Conservation (phyloP, 2,329 filamentous ascomycete species). For the Paramyrothecium roridum region DNA sequence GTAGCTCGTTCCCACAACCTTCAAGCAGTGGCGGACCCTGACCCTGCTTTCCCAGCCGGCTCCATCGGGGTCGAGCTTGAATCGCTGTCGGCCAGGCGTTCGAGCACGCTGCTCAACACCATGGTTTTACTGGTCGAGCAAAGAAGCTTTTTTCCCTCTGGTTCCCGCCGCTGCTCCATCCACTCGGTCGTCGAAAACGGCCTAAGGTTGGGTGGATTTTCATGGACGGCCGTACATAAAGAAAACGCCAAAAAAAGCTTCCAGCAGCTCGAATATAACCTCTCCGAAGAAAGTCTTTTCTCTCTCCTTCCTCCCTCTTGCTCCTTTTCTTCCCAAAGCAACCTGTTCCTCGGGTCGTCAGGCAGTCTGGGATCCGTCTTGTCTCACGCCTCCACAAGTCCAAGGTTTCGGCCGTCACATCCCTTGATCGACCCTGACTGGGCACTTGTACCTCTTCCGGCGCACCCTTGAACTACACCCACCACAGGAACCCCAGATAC, state of each 20-base stretch:
- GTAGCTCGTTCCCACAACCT: slow-evolving; percentile 6
- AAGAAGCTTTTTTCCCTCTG: not conserved
- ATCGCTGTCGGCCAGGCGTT: slow-evolving; percentile 19
- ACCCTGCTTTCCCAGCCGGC: not conserved
- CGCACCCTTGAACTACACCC: not conserved
- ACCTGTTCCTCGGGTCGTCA: no score
- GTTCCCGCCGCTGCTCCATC: not conserved
- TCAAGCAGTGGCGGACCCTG: slow-evolving; percentile 1
- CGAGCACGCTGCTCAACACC: slow-evolving; percentile 19
- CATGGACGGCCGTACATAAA: not conserved
- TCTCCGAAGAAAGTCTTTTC: no score
- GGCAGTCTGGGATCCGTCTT: no score
- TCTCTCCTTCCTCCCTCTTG: no score
- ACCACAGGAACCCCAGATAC: not conserved
- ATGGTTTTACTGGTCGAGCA: slow-evolving; percentile 15
- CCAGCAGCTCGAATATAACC: no score
- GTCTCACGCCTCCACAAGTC: not conserved
- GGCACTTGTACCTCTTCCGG: not conserved
- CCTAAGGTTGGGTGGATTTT: not conserved
- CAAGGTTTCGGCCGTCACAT: not conserved
- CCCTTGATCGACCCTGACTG: not conserved
- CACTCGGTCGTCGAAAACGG: not conserved
- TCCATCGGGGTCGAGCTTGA: not conserved
- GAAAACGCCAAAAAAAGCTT: not conserved
- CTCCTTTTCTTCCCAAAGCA: no score